Evolutionary conservation across 2,329 filamentous ascomycete genomes (phyloP), one percentile per base, ranked within the genome.

Genomic region (Teratosphaeria pseudoeucalypti): DNA sequence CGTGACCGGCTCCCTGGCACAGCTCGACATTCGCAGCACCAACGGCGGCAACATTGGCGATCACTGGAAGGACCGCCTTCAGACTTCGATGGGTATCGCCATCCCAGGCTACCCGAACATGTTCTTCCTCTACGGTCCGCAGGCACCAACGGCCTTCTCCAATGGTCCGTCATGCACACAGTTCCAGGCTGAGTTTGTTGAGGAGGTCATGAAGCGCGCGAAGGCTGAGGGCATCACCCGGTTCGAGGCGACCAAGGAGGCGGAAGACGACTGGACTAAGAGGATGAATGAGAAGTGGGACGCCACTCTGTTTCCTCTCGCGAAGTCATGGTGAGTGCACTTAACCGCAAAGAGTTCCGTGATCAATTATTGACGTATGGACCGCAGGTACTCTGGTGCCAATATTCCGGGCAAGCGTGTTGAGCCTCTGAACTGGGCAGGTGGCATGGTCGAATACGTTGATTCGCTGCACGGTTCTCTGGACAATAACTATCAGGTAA

Each of bases 361-460:
- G 6, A 19, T n/a, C 19, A 4, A n/a, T 19, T 49, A 19, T n/a
- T 49, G 10, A 49, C 19, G 23, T n/a, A 14, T 55, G 7, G 54
- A 54, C 34, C 47, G 52, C 14, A 67, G 65, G 71, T 78, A 57
- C 72, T 55, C 56, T 68, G 75, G 66, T 52, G 74, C 73, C 12
- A 79, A 78, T 53, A 70, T 79, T 10, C 76, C 77, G 0, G 77
- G 77, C 12, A 78, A 78, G 69, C 68, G 72, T 11, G 70, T 73
- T 16, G 77, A 78, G 67, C 76, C 76, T 59, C 65, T 79, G 55
- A 78, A 73, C 55, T 79, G 72, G 64, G 70, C 75, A 10, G 76
- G 76, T 6, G 77, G 76, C 0, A 61, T 70, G 58, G 58, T 60
- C 11, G 61, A 65, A 54, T 70, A 70, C 54, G 60, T 64, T 14